These are phyloP conservation scores for Cardiosporidium cionae DNA, from an alignment of 169 alveolate genomes.

Conservation along the genomic window DNA sequence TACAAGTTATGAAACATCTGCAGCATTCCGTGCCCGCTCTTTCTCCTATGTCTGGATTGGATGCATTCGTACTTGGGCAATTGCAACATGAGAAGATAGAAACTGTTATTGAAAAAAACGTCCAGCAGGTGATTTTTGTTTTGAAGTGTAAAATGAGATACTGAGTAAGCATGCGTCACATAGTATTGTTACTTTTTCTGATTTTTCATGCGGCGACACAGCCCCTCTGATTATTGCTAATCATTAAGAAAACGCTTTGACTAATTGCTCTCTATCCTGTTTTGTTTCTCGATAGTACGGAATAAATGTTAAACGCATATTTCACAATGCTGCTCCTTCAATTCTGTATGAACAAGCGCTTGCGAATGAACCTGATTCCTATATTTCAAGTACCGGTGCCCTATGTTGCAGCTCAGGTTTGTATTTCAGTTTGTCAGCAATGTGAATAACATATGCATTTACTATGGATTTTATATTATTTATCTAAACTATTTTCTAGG, in stretches of 20 bases:
- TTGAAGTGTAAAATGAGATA: not conserved
- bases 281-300: constrained; percentile 1
- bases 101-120: not conserved
- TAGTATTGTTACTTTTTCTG: not conserved
- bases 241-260: not conserved
- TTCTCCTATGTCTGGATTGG: not conserved
- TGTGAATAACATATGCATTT: not conserved
- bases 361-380: constrained; percentile 55
- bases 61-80: not conserved
- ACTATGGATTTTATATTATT: not conserved
- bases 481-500: constrained; percentile 22
- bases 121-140: not conserved
- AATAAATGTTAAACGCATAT: constrained; percentile 3
- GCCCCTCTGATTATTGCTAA: too few species aligned
- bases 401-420: constrained; percentile 61
- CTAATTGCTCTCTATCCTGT: not conserved
- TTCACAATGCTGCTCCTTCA: constrained; percentile 29
- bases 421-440: not conserved
- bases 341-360: constrained; percentile 60
- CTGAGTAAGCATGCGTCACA: not conserved
- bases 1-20: not conserved
- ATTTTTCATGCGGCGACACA: too few species aligned
- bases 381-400: constrained; percentile 71
- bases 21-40: not conserved
- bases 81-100: not conserved